Conservation (phyloP, 176 grass and related monocot genomes). For the Bothriochloa decipiens region DNA sequence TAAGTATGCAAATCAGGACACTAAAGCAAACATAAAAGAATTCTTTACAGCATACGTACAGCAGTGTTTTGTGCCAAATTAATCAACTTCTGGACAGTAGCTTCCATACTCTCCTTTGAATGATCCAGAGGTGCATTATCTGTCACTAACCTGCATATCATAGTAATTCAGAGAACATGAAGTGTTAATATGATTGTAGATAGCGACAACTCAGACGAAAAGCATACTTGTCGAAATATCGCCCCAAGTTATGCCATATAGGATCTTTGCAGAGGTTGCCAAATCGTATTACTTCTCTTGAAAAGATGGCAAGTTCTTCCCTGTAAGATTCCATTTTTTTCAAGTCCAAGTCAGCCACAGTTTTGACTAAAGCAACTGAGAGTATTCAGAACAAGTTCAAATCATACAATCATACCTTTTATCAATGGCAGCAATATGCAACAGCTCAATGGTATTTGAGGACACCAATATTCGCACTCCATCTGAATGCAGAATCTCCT, state of each 20-base stretch:
- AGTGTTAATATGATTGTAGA: conserved; percentile 9
- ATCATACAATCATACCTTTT: conserved; percentile 68
- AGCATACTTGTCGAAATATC: conserved; percentile 86
- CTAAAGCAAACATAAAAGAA: not conserved
- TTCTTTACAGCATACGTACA: conserved; percentile 51
- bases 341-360: conserved; percentile 12
- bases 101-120: conserved; percentile 71
- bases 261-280: conserved; percentile 93
- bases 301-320: conserved; percentile 83
- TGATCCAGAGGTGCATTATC: conserved; percentile 67
- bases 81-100: conserved; percentile 69
- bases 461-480: conserved; percentile 76
- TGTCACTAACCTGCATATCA: conserved; percentile 59
- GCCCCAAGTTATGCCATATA: conserved; percentile 89
- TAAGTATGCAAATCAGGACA: not conserved
- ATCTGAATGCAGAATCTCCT: conserved; percentile 83
- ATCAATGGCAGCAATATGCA: conserved; percentile 78
- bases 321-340: conserved; percentile 61
- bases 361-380: conserved; percentile 7
- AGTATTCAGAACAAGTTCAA: not conserved
- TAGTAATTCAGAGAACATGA: conserved; percentile 43
- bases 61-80: conserved; percentile 88
- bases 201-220: not conserved
- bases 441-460: conserved; percentile 61
- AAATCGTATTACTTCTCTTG: conserved; percentile 93